phyloP scores from a whole-genome alignment of 805 yeast genomes.

The Candida anglica region DNA sequence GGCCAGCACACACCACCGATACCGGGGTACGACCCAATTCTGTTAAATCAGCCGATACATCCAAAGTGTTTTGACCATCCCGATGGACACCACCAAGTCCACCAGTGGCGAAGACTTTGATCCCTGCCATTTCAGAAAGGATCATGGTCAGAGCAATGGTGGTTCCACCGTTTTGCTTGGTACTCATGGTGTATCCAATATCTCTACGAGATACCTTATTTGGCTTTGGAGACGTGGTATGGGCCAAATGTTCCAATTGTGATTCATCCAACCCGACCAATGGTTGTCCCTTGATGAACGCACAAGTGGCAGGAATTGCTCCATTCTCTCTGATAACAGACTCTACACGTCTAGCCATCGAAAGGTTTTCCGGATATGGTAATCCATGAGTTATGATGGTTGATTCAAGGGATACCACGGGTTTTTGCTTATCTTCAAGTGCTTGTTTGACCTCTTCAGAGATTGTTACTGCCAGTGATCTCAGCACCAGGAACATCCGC shows the following conservation, averaged over 20 bases:
- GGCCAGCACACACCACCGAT: slow-evolving; percentile 90
- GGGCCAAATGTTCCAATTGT: slow-evolving; percentile 53
- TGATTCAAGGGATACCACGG: slow-evolving; percentile 80
- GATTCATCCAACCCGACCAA: slow-evolving; percentile 54
- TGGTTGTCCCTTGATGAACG: slow-evolving; percentile 69
- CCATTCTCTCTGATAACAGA: slow-evolving; percentile 53
- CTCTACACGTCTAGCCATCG: slow-evolving; percentile 73
- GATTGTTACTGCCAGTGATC: slow-evolving; percentile 15
- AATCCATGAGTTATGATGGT: slow-evolving; percentile 89
- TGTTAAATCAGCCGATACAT: slow-evolving; percentile 81
- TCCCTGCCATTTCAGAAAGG: slow-evolving; percentile 68
- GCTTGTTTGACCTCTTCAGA: slow-evolving; percentile 64
- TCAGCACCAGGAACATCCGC: no score
- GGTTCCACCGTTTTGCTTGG: slow-evolving; percentile 73
- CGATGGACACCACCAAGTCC: slow-evolving; percentile 92
- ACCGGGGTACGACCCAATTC: slow-evolving; percentile 81
- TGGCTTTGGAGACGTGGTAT: slow-evolving; percentile 12
- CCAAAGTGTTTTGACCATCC: slow-evolving; percentile 71
- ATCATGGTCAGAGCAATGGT: slow-evolving; percentile 90
- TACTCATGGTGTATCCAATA: slow-evolving; percentile 66
- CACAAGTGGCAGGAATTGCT: slow-evolving; percentile 82
- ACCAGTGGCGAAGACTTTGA: slow-evolving; percentile 86
- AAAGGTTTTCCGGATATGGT: slow-evolving; percentile 72
- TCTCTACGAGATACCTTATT: slow-evolving; percentile 79
- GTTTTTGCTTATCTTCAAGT: slow-evolving; percentile 41